phyloP scores from a whole-genome alignment of 768 basidiomycete species.

The Cyclocybe aegerita region DNA sequence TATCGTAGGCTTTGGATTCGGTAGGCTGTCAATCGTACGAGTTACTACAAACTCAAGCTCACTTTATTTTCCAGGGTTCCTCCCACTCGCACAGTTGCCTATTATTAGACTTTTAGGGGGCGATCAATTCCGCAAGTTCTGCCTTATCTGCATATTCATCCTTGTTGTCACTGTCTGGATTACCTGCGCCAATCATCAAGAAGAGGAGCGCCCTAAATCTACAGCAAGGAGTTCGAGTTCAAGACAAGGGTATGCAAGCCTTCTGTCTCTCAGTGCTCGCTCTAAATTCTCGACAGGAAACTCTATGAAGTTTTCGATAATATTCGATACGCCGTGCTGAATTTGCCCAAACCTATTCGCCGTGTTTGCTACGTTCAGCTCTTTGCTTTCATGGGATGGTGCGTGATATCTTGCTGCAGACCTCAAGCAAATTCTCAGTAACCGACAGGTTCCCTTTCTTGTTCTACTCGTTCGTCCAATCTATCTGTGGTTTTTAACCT shows the following conservation, averaged over 20 bases:
- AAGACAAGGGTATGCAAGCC: constrained; percentile 36
- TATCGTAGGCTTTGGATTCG: constrained; percentile 91
- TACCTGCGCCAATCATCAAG: constrained; percentile 85
- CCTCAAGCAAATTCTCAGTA: not conserved
- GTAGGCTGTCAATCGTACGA: constrained; percentile 36
- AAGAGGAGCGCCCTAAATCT: constrained; percentile 59
- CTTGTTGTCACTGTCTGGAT: constrained; percentile 82
- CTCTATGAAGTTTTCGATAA: constrained; percentile 71
- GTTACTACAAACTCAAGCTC: not conserved
- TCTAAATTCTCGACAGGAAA: constrained; percentile 31
- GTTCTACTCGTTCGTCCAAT: constrained; percentile 72
- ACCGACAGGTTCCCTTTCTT: constrained; percentile 85
- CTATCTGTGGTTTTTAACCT: not conserved
- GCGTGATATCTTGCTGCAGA: constrained; percentile 19
- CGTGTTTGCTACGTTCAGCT: constrained; percentile 92
- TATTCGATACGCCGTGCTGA: constrained; percentile 70
- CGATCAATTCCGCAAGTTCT: constrained; percentile 95
- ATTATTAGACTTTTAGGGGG: constrained; percentile 82
- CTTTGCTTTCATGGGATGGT: constrained; percentile 98
- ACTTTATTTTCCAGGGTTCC: constrained; percentile 55
- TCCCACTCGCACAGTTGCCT: constrained; percentile 82
- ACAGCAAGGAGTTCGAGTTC: constrained; percentile 13
- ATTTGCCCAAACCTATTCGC: constrained; percentile 80
- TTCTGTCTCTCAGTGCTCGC: not conserved
- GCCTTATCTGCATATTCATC: constrained; percentile 78